Percentiles rank a stretch among this genome's conserved stretches.
Conservation (phyloP, 257 asterid genomes). For the Ballota nigra region DNA sequence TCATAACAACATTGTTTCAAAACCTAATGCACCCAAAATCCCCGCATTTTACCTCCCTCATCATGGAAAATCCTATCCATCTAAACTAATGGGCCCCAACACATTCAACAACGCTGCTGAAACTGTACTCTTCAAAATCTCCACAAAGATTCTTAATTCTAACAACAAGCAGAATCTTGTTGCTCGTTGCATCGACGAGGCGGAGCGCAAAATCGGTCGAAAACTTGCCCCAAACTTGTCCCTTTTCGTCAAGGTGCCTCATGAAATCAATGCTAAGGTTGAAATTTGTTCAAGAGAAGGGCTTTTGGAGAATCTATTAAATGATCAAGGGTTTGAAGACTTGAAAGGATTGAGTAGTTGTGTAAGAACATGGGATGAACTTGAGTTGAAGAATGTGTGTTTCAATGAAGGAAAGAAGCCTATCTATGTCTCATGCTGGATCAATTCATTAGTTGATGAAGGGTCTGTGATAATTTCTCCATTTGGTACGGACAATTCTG, state of each 20-base stretch:
- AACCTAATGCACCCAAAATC: slow-evolving; percentile 15
- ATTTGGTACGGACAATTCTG: slow-evolving; percentile 18
- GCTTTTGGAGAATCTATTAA: slow-evolving; percentile 15
- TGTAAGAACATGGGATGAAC: slow-evolving; percentile 40
- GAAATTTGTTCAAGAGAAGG: slow-evolving; percentile 30
- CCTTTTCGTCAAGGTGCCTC: slow-evolving; percentile 28
- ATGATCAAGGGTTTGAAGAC: neutral
- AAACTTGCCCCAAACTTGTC: slow-evolving; percentile 17
- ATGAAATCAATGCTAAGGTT: slow-evolving; percentile 34
- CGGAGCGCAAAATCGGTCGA: slow-evolving; percentile 35
- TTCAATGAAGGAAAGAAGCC: slow-evolving; percentile 43
- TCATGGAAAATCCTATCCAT: slow-evolving; percentile 26
- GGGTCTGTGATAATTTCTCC: slow-evolving; percentile 48
- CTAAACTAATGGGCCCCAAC: slow-evolving; percentile 25
- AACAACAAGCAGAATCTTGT: slow-evolving; percentile 38
- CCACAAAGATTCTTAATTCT: neutral
- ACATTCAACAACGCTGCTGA: slow-evolving; percentile 19
- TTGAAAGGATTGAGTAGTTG: slow-evolving; percentile 15
- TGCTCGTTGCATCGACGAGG: slow-evolving; percentile 39
- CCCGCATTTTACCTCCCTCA: slow-evolving; percentile 53
- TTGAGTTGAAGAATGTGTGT: slow-evolving; percentile 31
- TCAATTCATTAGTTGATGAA: slow-evolving; percentile 46
- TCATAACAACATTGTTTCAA: slow-evolving; percentile 36
- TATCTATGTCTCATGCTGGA: slow-evolving; percentile 51
- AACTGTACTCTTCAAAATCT: slow-evolving; percentile 33